These are phyloP conservation scores for Monosporascus sp. DNA, from an alignment of 2,329 filamentous ascomycete species.

Conservation along the genomic window DNA sequence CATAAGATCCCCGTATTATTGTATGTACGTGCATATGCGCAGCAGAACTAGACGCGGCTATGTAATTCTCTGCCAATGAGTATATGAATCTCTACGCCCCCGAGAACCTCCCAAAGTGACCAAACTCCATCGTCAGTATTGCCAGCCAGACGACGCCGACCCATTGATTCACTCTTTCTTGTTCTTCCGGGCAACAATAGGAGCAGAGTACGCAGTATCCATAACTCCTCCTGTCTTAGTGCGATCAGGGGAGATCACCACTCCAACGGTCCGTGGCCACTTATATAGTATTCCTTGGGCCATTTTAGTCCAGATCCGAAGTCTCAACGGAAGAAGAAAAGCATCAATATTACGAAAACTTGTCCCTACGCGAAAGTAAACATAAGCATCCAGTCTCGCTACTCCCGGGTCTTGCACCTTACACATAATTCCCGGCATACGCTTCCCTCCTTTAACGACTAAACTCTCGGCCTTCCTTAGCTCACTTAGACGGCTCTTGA, in stretches of 20 bases:
- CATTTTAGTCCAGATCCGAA: background rate
- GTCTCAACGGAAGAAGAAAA: background rate
- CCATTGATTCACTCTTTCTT: constrained; percentile 3
- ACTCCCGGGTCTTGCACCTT: background rate
- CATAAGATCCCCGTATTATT: constrained; percentile 1
- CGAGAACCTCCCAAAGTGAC: constrained; percentile 13
- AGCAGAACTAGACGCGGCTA: constrained; percentile 1
- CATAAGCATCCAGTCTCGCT: background rate
- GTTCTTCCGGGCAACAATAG: background rate
- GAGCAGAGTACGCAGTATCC: background rate
- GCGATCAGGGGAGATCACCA: background rate
- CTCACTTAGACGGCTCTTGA: background rate
- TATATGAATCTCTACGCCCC: constrained; percentile 21
- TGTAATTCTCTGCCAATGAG: background rate
- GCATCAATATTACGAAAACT: background rate
- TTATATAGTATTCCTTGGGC: background rate
- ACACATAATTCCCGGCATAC: background rate
- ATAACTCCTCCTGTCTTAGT: background rate
- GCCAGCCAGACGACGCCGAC: constrained; percentile 7
- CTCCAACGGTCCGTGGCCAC: background rate
- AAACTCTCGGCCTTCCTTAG: background rate
- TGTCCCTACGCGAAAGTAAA: too few relatives aligned
- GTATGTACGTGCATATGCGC: background rate
- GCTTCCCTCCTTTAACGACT: background rate
- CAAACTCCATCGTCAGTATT: constrained; percentile 15